Evolutionary conservation across 768 basidiomycete species (phyloP).

Genomic region (Lanmaoa pseudosensibilis): DNA sequence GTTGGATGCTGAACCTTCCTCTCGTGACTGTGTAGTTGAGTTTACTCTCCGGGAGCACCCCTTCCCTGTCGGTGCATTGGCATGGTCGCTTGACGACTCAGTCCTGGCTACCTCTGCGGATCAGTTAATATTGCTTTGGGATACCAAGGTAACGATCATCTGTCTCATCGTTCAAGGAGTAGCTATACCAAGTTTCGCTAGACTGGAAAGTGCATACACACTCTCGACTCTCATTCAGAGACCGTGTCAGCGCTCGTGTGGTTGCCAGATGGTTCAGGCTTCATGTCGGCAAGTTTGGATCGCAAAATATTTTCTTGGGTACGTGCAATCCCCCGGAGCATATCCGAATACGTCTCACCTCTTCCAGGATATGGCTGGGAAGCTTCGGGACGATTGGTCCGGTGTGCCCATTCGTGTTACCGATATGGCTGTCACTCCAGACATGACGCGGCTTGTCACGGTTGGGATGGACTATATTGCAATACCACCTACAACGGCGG

Average conservation of each 20-base stretch:
- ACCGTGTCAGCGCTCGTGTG: constrained; percentile 85
- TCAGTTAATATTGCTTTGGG: constrained; percentile 83
- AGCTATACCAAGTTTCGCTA: constrained; percentile 33
- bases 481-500: constrained; percentile 17
- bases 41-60: constrained; percentile 72
- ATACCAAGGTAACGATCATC: constrained; percentile 64
- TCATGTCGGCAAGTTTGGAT: constrained; percentile 88
- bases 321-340: constrained; percentile 24
- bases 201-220: constrained; percentile 72
- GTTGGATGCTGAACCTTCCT: constrained; percentile 48
- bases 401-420: constrained; percentile 75
- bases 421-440: constrained; percentile 85
- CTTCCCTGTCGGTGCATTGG: constrained; percentile 75
- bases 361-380: constrained; percentile 71
- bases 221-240: constrained; percentile 72
- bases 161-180: not conserved
- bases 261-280: constrained; percentile 86
- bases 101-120: constrained; percentile 84
- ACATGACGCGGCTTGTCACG: constrained; percentile 80
- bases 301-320: constrained; percentile 85
- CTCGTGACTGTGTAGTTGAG: constrained; percentile 60
- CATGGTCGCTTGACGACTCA: constrained; percentile 91
- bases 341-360: constrained; percentile 9
- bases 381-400: constrained; percentile 67
- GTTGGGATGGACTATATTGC: constrained; percentile 63